Evolutionary conservation across 176 grass and related monocot species (phyloP).

Genomic region (Triticum aestivum): IWGSC_CS_RefSeq_v2.1 NC_057813.1:475266773-475267272

Average conservation of each 20-base stretch:
- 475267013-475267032: constrained; percentile 97
- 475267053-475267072: constrained; percentile 95
- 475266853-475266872: constrained; percentile 85
- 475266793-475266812: constrained; percentile 91
- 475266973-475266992: constrained; percentile 97
- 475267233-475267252: not conserved
- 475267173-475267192: not conserved
- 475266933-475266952: not conserved
- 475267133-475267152: not conserved
- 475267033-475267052: constrained; percentile 78
- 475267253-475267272: not conserved
- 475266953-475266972: constrained; percentile 6
- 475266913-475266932: not conserved
- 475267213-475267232: not conserved
- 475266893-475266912: constrained; percentile 52
- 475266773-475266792: constrained; percentile 94
- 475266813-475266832: constrained; percentile 95
- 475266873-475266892: constrained; percentile 98
- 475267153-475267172: not conserved
- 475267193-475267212: not conserved
- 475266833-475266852: constrained; percentile 94
- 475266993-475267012: constrained; percentile 90
- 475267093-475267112: constrained; percentile 96
- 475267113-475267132: constrained; percentile 49
- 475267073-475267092: constrained; percentile 95